Evolutionary conservation across 129 eudicot genomes (phyloP).

Genomic region (Logfia minima): DNA sequence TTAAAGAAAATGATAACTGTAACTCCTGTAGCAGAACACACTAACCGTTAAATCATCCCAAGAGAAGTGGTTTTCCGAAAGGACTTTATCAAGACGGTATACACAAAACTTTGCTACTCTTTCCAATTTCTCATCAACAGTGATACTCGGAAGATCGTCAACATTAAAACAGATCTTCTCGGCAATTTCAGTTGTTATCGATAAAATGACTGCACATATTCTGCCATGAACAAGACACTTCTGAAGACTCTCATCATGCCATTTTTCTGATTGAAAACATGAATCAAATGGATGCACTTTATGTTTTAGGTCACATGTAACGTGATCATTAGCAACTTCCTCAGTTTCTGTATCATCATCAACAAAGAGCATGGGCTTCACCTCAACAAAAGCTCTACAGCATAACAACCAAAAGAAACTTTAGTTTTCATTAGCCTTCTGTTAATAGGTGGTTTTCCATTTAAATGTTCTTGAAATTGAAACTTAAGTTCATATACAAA

Average conservation of each 20-base stretch:
- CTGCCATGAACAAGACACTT: slow-evolving; percentile 55
- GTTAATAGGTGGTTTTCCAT: not conserved
- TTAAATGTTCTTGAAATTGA: slow-evolving; percentile 11
- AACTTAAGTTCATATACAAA: not conserved
- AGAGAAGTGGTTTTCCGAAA: slow-evolving; percentile 54
- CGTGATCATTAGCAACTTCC: slow-evolving; percentile 34
- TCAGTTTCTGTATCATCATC: slow-evolving; percentile 44
- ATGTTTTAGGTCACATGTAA: slow-evolving; percentile 30
- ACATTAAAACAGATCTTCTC: slow-evolving; percentile 43
- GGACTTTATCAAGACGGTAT: slow-evolving; percentile 57
- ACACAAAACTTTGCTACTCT: slow-evolving; percentile 67
- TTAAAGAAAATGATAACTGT: too few species aligned
- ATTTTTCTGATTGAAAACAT: slow-evolving; percentile 56
- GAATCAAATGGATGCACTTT: slow-evolving; percentile 37
- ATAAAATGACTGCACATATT: slow-evolving; percentile 59
- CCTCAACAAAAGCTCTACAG: slow-evolving; percentile 85
- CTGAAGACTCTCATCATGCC: slow-evolving; percentile 70
- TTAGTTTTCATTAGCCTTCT: not conserved
- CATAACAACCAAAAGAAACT: slow-evolving; percentile 22
- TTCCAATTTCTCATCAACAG: slow-evolving; percentile 41
- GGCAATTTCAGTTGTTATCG: slow-evolving; percentile 47
- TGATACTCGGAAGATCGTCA: slow-evolving; percentile 19
- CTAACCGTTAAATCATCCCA: slow-evolving; percentile 83
- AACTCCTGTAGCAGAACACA: slow-evolving; percentile 14
- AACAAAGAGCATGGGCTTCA: slow-evolving; percentile 71